Evolutionary conservation across 371 early-diverging fungal genomes (phyloP).

Genomic region (Rhizopus arrhizus): DNA sequence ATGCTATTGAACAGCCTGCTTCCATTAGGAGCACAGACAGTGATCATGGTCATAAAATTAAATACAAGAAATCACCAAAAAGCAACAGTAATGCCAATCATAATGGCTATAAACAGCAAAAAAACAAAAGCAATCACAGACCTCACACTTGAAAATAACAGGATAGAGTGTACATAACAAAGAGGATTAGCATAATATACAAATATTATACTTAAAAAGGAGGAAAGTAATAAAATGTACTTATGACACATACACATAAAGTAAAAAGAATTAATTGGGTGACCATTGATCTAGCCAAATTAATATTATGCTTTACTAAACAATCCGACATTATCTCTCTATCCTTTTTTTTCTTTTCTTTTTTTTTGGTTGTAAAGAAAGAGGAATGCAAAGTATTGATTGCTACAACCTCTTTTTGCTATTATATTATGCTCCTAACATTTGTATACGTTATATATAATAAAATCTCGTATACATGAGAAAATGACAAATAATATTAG

Average conservation of each 20-base stretch:
- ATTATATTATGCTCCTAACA: no score
- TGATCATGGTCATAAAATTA: neutral
- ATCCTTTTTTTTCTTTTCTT: no score
- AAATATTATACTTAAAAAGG: neutral
- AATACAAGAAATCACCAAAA: neutral
- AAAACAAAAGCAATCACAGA: neutral
- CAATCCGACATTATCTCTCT: no score
- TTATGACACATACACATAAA: no score
- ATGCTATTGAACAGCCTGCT: neutral
- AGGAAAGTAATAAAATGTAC: neutral
- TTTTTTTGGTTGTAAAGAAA: no score
- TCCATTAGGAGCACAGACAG: slow-evolving; percentile 6
- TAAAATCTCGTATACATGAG: no score
- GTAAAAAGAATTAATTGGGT: neutral
- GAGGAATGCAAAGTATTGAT: no score
- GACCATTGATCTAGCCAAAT: no score
- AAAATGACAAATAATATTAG: no score
- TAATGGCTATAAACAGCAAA: slow-evolving; percentile 14
- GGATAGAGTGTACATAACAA: neutral
- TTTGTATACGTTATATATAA: no score
- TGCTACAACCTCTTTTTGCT: no score
- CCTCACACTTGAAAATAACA: neutral
- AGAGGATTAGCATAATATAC: neutral
- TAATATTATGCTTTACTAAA: no score
- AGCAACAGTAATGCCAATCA: slow-evolving; percentile 10